Base-by-base conservation (phyloP, 192 early-diverging fungal genomes). In the Obelidium mucronatum region DNA sequence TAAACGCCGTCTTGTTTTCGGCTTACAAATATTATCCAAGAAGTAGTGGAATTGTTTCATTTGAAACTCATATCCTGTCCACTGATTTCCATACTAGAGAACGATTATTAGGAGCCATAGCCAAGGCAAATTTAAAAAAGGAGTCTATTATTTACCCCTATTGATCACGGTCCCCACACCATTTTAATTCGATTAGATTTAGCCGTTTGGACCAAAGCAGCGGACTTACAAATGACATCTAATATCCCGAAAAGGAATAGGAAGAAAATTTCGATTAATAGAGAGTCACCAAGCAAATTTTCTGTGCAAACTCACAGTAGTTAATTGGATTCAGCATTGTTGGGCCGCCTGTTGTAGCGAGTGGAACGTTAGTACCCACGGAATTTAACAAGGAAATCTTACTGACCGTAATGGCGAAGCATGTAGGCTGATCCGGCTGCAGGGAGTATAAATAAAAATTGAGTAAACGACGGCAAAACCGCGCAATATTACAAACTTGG, bases 361-460 rank as follows among this genome's bases (percentile, higher is more conserved):
- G n/a, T n/a, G n/a, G n/a, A n/a, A n/a, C n/a, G n/a, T n/a, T n/a
- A n/a, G n/a, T n/a, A n/a, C n/a, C n/a, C n/a, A n/a, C n/a, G n/a
- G n/a, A n/a, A 28, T 42, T 22, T 36, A 51, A 13, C 19, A 40
- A 54, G 22, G 33, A 54, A 35, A 26, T 13, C 8, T 0, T 37
- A 37, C 11, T 58, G 19, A 76, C 74, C 74, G 40, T 76, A 76
- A 40, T 76, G 26, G n/a, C n/a, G 42, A n/a, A 76, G 64, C 65
- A 65, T 76, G 51, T 67, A 76, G 1, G 62, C 37, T 2, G 74
- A 67, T 30, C 74, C 74, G 36, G 74, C 74, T 76, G 40, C 26
- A 30, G 19, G 44, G 11, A 51, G 42, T 68, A 22, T 1, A 35
- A 51, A 28, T 65, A 30, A 24, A 30, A 48, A 19, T 40, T 68